phyloP scores from a whole-genome alignment of 2,329 filamentous ascomycete species.

The Trichoderma polysporum region DNA sequence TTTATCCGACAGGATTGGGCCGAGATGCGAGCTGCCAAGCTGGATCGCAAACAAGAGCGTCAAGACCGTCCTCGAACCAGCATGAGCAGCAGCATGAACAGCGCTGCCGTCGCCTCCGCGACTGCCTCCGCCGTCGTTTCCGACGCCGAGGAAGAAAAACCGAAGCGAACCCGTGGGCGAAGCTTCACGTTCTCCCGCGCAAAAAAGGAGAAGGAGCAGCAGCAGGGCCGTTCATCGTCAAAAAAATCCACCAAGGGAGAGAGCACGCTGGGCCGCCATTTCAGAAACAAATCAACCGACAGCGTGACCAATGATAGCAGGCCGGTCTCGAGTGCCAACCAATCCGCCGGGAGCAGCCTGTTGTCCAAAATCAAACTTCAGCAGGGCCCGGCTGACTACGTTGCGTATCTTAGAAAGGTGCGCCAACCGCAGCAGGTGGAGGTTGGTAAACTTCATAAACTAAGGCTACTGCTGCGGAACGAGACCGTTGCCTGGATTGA shows the following conservation, averaged over 20 bases:
- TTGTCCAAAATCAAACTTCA: conserved; percentile 71
- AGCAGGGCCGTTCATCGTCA: conserved; percentile 53
- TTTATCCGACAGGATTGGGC: conserved; percentile 89
- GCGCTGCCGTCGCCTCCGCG: conserved; percentile 38
- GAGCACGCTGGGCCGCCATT: conserved; percentile 60
- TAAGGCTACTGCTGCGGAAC: conserved; percentile 83
- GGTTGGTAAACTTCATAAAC: conserved; percentile 92
- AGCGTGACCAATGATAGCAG: conserved; percentile 63
- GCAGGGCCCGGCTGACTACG: conserved; percentile 78
- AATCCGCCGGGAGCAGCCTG: conserved; percentile 53
- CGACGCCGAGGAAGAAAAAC: conserved; percentile 49
- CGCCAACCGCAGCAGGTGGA: conserved; percentile 81
- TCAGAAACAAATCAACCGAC: conserved; percentile 71
- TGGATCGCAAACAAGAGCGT: conserved; percentile 44
- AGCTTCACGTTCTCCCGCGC: conserved; percentile 75
- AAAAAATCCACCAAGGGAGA: conserved; percentile 71
- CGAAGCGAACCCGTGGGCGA: conserved; percentile 46
- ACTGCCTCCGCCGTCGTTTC: conserved; percentile 38
- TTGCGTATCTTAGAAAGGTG: conserved; percentile 77
- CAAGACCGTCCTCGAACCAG: conserved; percentile 46
- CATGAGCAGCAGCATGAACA: conserved; percentile 43
- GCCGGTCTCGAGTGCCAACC: conserved; percentile 47
- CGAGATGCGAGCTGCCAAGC: conserved; percentile 57
- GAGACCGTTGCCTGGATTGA: conserved; percentile 97
- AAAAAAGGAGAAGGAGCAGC: conserved; percentile 52